Percentiles rank a stretch among this genome's conserved stretches.
Evolutionary conservation across 495 filamentous ascomycete species (phyloP).

Genomic region (Trichoderma gamsii): DNA sequence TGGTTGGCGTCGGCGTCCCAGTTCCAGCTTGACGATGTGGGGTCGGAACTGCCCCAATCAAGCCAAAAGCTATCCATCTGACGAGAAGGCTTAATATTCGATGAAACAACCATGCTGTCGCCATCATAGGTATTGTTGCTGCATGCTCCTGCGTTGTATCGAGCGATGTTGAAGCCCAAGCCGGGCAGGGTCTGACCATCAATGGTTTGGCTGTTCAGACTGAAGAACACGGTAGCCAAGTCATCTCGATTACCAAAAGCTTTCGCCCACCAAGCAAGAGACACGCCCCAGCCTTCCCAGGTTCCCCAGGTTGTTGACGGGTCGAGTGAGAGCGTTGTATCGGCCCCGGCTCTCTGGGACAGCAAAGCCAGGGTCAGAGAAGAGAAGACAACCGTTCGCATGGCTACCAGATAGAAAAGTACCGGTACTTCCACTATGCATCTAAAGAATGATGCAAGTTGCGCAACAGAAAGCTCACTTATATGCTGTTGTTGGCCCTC

Average conservation of each 20-base stretch:
- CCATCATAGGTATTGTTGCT: slow-evolving; percentile 31
- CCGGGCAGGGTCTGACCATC: slow-evolving; percentile 28
- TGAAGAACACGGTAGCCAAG: slow-evolving; percentile 35
- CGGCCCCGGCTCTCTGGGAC: not conserved
- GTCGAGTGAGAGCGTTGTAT: slow-evolving; percentile 17
- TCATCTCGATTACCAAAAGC: slow-evolving; percentile 33
- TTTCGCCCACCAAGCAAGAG: slow-evolving; percentile 36
- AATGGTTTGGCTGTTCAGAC: slow-evolving; percentile 20
- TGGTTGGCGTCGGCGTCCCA: slow-evolving; percentile 30
- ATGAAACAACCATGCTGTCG: slow-evolving; percentile 29
- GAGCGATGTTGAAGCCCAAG: slow-evolving; percentile 35
- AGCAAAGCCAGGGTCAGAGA: not conserved
- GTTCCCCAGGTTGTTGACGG: slow-evolving; percentile 30
- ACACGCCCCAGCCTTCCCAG: slow-evolving; percentile 39
- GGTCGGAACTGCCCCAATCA: slow-evolving; percentile 27
- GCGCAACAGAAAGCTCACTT: not conserved
- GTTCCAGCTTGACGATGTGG: slow-evolving; percentile 28
- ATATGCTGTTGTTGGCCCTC: not conserved
- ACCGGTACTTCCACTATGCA: not conserved
- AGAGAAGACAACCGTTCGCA: not conserved
- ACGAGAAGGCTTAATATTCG: slow-evolving; percentile 30
- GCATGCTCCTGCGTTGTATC: slow-evolving; percentile 35
- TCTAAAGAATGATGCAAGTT: not conserved
- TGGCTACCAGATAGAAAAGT: not conserved
- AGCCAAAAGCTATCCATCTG: slow-evolving; percentile 35